phyloP scores from a whole-genome alignment of 768 basidiomycete species.

The Hortiboletus campestris region DNA sequence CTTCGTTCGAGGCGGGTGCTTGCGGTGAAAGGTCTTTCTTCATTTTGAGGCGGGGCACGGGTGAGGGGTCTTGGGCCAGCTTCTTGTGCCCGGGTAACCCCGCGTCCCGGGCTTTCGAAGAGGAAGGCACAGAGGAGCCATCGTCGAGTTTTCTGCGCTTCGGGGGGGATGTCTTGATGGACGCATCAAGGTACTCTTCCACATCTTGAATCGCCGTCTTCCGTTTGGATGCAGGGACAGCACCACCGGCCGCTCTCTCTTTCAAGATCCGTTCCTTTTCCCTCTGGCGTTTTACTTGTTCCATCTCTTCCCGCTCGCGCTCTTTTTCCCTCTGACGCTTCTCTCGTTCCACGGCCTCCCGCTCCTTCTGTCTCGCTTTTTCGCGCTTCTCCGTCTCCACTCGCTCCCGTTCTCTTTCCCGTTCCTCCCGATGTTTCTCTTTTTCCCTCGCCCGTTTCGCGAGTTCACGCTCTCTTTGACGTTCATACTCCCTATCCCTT shows the following conservation, averaged over 20 bases:
- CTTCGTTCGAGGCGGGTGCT: constrained; percentile 11
- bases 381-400: constrained; percentile 22
- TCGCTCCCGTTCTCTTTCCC: constrained; percentile 19
- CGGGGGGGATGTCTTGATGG: constrained; percentile 12
- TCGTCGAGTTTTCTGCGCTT: constrained; percentile 49
- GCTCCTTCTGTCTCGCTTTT: constrained; percentile 18
- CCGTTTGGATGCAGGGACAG: constrained; percentile 35
- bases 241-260: constrained; percentile 16
- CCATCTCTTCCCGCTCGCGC: constrained; percentile 22
- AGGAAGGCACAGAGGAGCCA: constrained; percentile 14
- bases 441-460: constrained; percentile 22
- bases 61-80: constrained; percentile 27
- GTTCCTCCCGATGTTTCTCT: constrained; percentile 24
- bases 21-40: constrained; percentile 37
- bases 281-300: constrained; percentile 20
- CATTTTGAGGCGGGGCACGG: constrained; percentile 30
- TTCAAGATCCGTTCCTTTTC: constrained; percentile 25
- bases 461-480: constrained; percentile 26
- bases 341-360: constrained; percentile 24
- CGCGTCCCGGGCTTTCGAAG: constrained; percentile 24
- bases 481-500: constrained; percentile 23
- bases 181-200: constrained; percentile 24
- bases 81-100: constrained; percentile 35
- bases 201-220: constrained; percentile 35
- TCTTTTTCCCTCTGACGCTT: constrained; percentile 26